Percentiles rank a stretch among this genome's conserved stretches.
These are phyloP conservation scores for Alternaria sp. DNA, from an alignment of 2,329 filamentous ascomycete genomes.

Conservation along the genomic window DNA sequence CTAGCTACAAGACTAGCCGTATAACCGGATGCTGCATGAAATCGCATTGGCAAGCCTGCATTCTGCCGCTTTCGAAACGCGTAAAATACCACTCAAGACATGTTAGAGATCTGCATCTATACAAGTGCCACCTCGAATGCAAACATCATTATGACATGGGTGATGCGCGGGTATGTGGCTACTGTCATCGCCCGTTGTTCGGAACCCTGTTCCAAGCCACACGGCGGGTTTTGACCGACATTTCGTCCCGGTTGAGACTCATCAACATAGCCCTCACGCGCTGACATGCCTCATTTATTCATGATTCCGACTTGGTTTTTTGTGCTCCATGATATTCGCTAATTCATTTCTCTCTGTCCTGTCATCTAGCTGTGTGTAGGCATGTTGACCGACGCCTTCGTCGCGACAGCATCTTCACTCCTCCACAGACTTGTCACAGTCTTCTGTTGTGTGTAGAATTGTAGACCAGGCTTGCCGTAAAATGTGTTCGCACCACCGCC, in stretches of 20 bases:
- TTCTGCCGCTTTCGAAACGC: neutral
- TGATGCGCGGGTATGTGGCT: neutral
- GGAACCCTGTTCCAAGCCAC: neutral
- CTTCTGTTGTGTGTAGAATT: constrained; percentile 98
- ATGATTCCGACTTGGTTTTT: neutral
- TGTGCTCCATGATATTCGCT: neutral
- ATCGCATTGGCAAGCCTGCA: neutral
- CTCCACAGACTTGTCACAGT: constrained; percentile 95
- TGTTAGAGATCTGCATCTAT: neutral
- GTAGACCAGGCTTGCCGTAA: constrained; percentile 90
- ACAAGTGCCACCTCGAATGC: neutral
- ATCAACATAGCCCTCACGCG: neutral
- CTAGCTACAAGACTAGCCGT: constrained; percentile 2
- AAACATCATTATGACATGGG: constrained; percentile 14
- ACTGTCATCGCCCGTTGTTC: neutral
- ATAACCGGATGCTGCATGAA: neutral
- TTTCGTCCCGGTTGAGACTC: neutral
- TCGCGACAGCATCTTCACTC: constrained; percentile 81
- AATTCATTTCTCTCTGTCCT: neutral
- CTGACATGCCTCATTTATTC: neutral
- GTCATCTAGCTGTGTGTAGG: constrained; percentile 65
- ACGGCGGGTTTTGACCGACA: neutral
- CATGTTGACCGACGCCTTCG: constrained; percentile 89
- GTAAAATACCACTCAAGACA: neutral
- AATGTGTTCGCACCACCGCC: constrained; percentile 93